Conservation (phyloP, 495 filamentous ascomycete genomes). For the Penicillium silybi region DNA sequence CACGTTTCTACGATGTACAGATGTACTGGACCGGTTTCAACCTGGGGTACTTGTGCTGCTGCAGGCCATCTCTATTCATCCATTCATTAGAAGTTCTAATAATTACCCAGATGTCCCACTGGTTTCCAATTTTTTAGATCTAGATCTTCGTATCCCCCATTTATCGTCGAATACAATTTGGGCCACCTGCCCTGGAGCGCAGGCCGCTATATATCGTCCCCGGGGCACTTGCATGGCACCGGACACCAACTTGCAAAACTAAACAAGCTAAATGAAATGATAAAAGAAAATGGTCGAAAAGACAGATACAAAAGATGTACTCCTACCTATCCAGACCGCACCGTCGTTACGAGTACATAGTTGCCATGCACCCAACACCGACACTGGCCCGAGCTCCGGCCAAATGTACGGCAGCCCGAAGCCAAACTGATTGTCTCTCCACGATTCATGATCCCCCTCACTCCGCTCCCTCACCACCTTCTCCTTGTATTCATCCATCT, state of each 20-base stretch:
- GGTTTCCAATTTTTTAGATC: not conserved
- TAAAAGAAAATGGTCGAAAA: no score
- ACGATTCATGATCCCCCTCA: constrained; percentile 17
- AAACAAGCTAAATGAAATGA: no score
- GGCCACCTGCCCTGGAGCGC: no score
- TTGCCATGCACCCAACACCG: not conserved
- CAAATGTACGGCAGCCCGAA: no score
- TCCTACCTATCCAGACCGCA: no score
- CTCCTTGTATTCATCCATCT: constrained; percentile 19
- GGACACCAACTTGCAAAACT: no score
- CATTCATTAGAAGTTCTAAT: not conserved
- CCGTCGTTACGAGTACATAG: no score
- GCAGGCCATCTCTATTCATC: not conserved
- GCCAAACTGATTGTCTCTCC: not conserved
- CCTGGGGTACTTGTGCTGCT: not conserved
- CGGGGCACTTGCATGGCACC: no score
- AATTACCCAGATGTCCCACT: not conserved
- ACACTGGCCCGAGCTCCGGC: not conserved
- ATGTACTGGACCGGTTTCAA: not conserved
- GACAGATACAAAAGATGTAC: no score
- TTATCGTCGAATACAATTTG: no score
- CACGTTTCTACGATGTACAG: not conserved
- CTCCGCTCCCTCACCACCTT: constrained; percentile 16
- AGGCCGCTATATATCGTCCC: no score
- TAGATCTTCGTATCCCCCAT: not conserved